Base-by-base conservation (phyloP, 1,284 basidiomycete species). In the Fomes fomentarius region DNA sequence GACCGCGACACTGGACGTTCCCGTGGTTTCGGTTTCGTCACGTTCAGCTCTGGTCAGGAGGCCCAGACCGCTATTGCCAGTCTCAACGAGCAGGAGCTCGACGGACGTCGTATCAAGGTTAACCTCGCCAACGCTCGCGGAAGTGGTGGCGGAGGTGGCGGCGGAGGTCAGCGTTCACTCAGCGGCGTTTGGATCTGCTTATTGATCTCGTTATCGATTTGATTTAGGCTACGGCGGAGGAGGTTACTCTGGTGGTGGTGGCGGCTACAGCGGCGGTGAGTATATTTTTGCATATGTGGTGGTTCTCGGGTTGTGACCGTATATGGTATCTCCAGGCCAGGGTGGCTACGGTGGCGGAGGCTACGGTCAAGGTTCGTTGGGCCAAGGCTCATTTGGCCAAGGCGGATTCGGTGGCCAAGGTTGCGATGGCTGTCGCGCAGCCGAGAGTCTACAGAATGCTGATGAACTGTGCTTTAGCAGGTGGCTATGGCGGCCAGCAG, bases 1-100 rank as follows among this genome's bases (percentile, higher is more conserved):
- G 95, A 97, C 79, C 93, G 94, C 70, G 94, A 96, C 72, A 96
- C 95, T 61, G 92, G 93, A 64, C 93, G 94, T 70, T 96, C 94
- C 65, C 93, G 95, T 69, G 93, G 95, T 71, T 98, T 98, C 74
- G 95, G 95, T 60, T 97, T 97, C 75, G 94, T 98, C 65, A 95
- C 93, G 60, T 94, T 81, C 76, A 75, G 76, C 66, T 71, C 67
- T 34, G 26, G 65, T 8, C 58, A 70, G 26, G 93, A 97, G 75
- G 95, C 95, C 52, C 79, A 91, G 46, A 79, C 79, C 57, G 94
- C 95, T 52, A 96, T 97, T 70, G 63, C 63, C 54, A 77, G 75
- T 43, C 80, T 97, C 71, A 92, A 98, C 77, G 96, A 98, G 71
- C 85, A 91, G 67, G 93, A 96, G 68, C 87, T 98, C 65, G 96